These are phyloP conservation scores for Fusarium anguioides DNA, from an alignment of 2,329 filamentous ascomycete species.

Conservation along the genomic window DNA sequence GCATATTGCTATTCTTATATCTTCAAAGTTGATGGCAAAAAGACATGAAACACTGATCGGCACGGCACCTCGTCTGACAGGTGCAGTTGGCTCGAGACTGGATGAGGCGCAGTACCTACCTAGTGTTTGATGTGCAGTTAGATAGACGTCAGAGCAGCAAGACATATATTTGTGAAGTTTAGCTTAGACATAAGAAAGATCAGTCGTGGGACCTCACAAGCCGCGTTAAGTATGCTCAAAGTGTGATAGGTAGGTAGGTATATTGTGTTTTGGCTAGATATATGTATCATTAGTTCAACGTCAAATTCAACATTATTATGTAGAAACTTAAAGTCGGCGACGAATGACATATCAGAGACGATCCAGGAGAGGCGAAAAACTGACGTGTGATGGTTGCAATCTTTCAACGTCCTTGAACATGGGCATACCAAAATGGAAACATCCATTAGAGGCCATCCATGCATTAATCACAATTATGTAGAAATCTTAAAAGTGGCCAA, in stretches of 20 bases:
- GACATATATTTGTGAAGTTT: background rate
- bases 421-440: slow-evolving; percentile 35
- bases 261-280: too few species aligned
- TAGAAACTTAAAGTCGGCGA: background rate
- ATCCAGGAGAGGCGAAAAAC: slow-evolving; percentile 13
- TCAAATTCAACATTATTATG: background rate
- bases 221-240: background rate
- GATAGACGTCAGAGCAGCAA: background rate
- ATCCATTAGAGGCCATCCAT: slow-evolving; percentile 18
- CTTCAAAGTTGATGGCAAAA: slow-evolving; percentile 22
- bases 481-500: background rate
- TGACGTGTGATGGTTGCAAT: slow-evolving; percentile 35
- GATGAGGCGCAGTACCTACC: slow-evolving; percentile 12
- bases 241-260: too few species aligned
- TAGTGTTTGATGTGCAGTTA: slow-evolving; percentile 27
- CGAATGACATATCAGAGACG: background rate
- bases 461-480: slow-evolving; percentile 3
- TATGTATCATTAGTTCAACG: background rate
- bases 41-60: slow-evolving; percentile 39
- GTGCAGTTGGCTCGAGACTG: slow-evolving; percentile 18
- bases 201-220: too few species aligned
- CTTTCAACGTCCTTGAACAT: slow-evolving; percentile 16
- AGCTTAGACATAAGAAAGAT: too few species aligned
- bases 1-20: slow-evolving; percentile 16
- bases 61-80: slow-evolving; percentile 30